Evolutionary conservation across 768 basidiomycete species (phyloP).

Genomic region (Lyophyllum decastes): DNA sequence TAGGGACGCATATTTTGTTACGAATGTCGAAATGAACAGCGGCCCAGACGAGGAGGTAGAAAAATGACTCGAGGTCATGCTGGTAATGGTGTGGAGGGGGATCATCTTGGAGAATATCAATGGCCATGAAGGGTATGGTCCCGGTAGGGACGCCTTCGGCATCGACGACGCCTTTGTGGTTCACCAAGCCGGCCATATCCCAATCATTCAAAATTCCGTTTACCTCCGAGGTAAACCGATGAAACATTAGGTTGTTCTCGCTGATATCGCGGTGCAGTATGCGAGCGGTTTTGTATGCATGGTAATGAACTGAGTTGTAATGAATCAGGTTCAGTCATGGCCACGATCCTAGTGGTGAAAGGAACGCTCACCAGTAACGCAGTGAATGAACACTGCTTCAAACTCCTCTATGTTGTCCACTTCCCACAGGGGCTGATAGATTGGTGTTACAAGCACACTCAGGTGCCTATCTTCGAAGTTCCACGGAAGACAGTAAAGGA

Average conservation of each 20-base stretch:
- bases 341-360: neutral
- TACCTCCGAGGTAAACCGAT: neutral
- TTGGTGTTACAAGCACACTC: neutral
- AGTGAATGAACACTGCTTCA: neutral
- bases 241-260: slow-evolving; percentile 3
- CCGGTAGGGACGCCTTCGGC: neutral
- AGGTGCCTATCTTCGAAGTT: neutral
- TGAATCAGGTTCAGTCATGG: neutral
- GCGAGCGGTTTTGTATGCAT: neutral
- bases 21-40: slow-evolving; percentile 4
- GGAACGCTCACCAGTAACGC: neutral
- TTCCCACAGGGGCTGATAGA: slow-evolving; percentile 2
- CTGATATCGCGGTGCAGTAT: neutral
- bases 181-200: neutral
- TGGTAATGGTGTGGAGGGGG: slow-evolving; percentile 1
- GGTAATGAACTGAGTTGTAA: neutral
- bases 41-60: slow-evolving; percentile 10
- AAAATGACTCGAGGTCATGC: slow-evolving; percentile 13
- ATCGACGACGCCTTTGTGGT: neutral
- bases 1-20: neutral
- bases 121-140: slow-evolving; percentile 1
- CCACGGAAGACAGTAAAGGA: neutral
- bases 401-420: neutral
- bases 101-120: neutral
- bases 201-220: slow-evolving; percentile 1